Evolutionary conservation across 2,329 filamentous ascomycete genomes (phyloP).

Genomic region (Pestalotiopsis sp.): DNA sequence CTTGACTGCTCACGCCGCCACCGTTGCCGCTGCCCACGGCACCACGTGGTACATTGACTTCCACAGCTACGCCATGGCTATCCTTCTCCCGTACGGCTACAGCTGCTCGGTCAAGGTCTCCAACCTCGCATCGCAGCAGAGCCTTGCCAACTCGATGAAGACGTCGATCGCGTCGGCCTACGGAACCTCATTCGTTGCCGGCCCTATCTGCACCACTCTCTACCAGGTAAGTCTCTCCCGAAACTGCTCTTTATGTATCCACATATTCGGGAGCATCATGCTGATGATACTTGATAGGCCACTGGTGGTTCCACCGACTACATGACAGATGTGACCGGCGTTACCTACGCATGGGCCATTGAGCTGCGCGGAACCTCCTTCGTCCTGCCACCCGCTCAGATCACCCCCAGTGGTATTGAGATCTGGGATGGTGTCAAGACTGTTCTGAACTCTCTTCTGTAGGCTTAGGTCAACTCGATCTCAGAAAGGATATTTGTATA

Average conservation of each 20-base stretch:
- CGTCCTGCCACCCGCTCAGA: constrained; percentile 28
- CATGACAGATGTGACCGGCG: constrained; percentile 27
- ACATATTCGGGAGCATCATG: not conserved
- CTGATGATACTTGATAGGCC: not conserved
- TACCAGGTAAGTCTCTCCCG: constrained; percentile 26
- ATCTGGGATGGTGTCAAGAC: constrained; percentile 31
- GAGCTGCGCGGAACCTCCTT: constrained; percentile 34
- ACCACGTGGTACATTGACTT: constrained; percentile 61
- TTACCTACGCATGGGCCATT: constrained; percentile 30
- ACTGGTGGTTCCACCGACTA: constrained; percentile 22
- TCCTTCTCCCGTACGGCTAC: constrained; percentile 59
- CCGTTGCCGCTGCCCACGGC: constrained; percentile 41
- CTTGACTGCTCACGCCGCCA: constrained; percentile 47
- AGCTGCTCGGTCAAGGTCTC: constrained; percentile 45
- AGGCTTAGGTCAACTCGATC: not conserved
- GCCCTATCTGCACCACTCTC: constrained; percentile 37
- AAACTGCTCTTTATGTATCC: too few relatives aligned
- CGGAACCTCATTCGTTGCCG: constrained; percentile 36
- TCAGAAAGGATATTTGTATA: not conserved
- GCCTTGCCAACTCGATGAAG: constrained; percentile 36
- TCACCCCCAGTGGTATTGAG: constrained; percentile 29
- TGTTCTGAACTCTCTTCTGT: constrained; percentile 13
- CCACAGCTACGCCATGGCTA: constrained; percentile 48
- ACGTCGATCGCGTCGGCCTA: constrained; percentile 34
- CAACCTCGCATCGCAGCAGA: constrained; percentile 43